Evolutionary conservation across 495 filamentous ascomycete genomes (phyloP).

Genomic region (Aspergillus funiculosus): DNA sequence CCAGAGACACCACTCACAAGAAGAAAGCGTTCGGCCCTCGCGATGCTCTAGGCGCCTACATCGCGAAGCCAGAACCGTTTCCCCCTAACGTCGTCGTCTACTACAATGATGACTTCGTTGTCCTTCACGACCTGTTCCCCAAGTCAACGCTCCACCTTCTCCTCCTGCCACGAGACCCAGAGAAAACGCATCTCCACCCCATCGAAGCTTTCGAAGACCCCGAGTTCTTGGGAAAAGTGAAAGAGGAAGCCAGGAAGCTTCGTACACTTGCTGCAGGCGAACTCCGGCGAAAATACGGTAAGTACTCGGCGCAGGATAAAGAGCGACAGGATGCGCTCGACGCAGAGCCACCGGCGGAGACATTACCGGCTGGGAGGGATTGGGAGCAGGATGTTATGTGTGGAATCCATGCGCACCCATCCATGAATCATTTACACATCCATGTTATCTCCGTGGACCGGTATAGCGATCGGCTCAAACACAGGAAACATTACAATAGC

Average conservation of each 20-base stretch:
- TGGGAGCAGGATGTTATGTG: slow-evolving; percentile 71
- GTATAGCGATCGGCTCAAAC: slow-evolving; percentile 62
- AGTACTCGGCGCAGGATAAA: slow-evolving; percentile 55
- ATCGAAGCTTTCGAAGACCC: slow-evolving; percentile 71
- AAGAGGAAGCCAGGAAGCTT: slow-evolving; percentile 54
- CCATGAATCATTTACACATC: slow-evolving; percentile 88
- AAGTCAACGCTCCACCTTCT: slow-evolving; percentile 83
- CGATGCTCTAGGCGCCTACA: slow-evolving; percentile 66
- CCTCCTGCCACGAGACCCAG: slow-evolving; percentile 67
- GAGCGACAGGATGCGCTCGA: slow-evolving; percentile 51
- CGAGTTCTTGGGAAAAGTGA: slow-evolving; percentile 62
- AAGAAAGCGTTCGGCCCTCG: slow-evolving; percentile 39
- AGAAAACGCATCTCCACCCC: slow-evolving; percentile 61
- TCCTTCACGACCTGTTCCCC: slow-evolving; percentile 76
- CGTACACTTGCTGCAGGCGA: slow-evolving; percentile 65
- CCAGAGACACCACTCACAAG: slow-evolving; percentile 24
- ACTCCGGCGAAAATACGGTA: slow-evolving; percentile 63
- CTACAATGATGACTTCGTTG: slow-evolving; percentile 65
- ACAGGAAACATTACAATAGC: slow-evolving; percentile 86
- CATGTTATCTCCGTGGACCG: slow-evolving; percentile 78
- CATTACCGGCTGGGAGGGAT: slow-evolving; percentile 65
- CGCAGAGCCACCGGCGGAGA: slow-evolving; percentile 34
- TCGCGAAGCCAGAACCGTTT: slow-evolving; percentile 58
- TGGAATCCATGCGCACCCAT: slow-evolving; percentile 82
- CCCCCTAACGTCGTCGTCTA: slow-evolving; percentile 59